A percentile compares a stretch with the other conserved stretches of the same genome.
Conservation (phyloP, 306 rosid species). For the Inga oerstediana region DNA sequence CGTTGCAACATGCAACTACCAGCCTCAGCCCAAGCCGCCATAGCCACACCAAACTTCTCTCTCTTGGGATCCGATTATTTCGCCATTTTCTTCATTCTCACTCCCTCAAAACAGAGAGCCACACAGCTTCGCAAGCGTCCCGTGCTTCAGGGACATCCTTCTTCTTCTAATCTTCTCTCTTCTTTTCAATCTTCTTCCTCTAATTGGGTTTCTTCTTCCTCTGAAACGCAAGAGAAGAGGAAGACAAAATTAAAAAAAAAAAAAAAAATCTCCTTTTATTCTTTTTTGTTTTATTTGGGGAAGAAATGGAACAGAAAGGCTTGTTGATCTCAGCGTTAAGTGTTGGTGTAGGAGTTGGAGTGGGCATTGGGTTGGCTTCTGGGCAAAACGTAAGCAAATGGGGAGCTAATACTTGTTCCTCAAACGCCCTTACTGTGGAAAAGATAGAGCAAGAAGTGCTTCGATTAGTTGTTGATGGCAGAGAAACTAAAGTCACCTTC, state of each 20-base stretch:
- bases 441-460: constrained; percentile 85
- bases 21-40: not conserved
- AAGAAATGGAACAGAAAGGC: constrained; percentile 75
- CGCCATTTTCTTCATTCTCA: constrained; percentile 1
- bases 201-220: not conserved
- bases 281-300: not conserved
- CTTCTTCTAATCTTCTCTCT: not conserved
- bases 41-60: not conserved
- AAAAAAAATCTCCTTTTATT: not conserved
- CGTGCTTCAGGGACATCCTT: not conserved
- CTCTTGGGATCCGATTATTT: constrained; percentile 46
- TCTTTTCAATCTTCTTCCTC: not conserved
- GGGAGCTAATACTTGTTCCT: constrained; percentile 39
- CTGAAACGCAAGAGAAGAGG: not conserved
- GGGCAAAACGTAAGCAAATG: constrained; percentile 68
- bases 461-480: constrained; percentile 70
- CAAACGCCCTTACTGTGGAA: constrained; percentile 58
- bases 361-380: constrained; percentile 85
- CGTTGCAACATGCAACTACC: constrained; percentile 31
- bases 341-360: constrained; percentile 88
- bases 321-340: constrained; percentile 75
- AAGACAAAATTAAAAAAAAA: not conserved
- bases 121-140: not conserved
- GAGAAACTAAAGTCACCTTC: constrained; percentile 82
- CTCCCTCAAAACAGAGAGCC: not conserved